phyloP scores from a whole-genome alignment of 352 stramenopile genomes.

The Saprolegnia parasitica region DNA sequence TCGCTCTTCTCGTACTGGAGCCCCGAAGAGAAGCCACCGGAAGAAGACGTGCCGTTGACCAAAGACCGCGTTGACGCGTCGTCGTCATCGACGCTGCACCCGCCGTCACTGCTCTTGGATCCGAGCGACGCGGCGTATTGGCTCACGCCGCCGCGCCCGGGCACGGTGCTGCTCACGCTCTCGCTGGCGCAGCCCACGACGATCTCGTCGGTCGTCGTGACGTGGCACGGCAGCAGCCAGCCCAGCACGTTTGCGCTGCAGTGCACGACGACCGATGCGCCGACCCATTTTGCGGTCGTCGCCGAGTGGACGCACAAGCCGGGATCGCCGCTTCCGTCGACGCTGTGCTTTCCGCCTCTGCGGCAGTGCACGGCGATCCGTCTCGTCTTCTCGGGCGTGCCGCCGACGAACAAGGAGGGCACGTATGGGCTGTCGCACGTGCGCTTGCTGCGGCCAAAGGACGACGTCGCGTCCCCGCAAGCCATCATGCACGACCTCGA shows the following conservation, averaged over 20 bases:
- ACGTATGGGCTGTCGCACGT: constrained; percentile 68
- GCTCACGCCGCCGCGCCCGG: constrained; percentile 61
- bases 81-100: constrained; percentile 44
- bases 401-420: constrained; percentile 55
- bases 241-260: constrained; percentile 55
- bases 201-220: constrained; percentile 58
- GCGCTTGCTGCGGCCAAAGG: constrained; percentile 32
- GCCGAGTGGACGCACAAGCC: constrained; percentile 7
- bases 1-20: constrained; percentile 85
- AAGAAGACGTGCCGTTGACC: constrained; percentile 45
- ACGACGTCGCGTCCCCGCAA: constrained; percentile 5
- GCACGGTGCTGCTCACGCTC: constrained; percentile 50
- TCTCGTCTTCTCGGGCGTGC: constrained; percentile 61
- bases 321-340: neutral
- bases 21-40: constrained; percentile 53
- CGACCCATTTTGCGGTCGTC: constrained; percentile 37
- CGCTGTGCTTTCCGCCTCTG: neutral
- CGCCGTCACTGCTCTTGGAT: constrained; percentile 52
- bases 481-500: constrained; percentile 23
- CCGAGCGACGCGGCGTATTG: constrained; percentile 57
- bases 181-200: constrained; percentile 36
- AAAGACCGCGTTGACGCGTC: constrained; percentile 51
- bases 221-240: constrained; percentile 65
- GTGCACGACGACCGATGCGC: constrained; percentile 33
- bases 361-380: constrained; percentile 42